Evolutionary conservation across 108 stramenopile genomes (phyloP), one percentile per base, ranked within the genome.

Genomic region (Pseudonitzschia pungens): DNA sequence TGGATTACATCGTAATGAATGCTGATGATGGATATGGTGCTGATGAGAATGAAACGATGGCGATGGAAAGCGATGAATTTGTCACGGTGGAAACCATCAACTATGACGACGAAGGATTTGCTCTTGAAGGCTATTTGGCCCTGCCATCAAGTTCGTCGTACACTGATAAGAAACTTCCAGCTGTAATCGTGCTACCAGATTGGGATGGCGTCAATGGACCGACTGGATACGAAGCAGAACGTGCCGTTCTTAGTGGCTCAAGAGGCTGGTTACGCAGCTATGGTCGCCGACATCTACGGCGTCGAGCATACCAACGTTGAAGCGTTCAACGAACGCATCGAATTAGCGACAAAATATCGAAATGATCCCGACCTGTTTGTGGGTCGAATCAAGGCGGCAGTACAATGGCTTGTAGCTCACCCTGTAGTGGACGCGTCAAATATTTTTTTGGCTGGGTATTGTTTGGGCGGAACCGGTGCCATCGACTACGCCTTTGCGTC

Each of bases 281-380:
- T 82, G 51, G 81, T 69, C 26, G 81, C 84, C 27, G 81, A 85
- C 51, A 82, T 82, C 59, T 80, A 77, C 55, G 78, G 72, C 10
- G 56, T 67, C 9, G 74, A 79, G 24, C 36, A 57, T n/a, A 73
- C 73, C 12, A 67, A 52, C 45, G 69, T 74, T 0, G 69, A 74
- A 53, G 43, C 18, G 4, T 44, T 71, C 15, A 48, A 54, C 15
- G 54, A 70, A 16, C 50, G 69, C 1, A 43, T 68, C 20, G 71
- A 78, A 27, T 54, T 68, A 20, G 59, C 67, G 5, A 67, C 54
- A 2, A 27, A 75, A n/a, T 81, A 81, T 51, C 20, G 62, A 41
- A 52, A 44, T 15, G 69, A 84, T 69, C 57, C 60, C 16, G 70
- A 73, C 14, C 60, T 75, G 12, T 84, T 57, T 54, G 52, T 81